These are phyloP conservation scores for Leccinum uliginosum DNA, from an alignment of 768 basidiomycete genomes.

Conservation along the genomic window DNA sequence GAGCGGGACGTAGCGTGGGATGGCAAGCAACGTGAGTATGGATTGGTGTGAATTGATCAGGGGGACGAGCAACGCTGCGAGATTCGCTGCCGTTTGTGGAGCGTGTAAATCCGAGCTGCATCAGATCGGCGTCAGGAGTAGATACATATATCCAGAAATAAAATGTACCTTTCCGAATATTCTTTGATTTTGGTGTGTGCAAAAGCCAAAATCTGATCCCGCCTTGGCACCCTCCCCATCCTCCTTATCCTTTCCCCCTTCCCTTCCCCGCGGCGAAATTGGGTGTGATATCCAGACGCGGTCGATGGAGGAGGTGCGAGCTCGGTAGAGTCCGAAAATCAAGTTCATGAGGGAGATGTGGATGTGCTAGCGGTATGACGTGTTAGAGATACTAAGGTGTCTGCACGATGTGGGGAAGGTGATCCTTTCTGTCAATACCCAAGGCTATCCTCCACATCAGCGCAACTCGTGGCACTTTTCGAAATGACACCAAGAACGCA, in stretches of 20 bases:
- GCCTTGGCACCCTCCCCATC: no score
- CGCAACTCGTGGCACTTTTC: no score
- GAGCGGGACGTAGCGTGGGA: conserved; percentile 84
- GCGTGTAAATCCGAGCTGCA: conserved; percentile 82
- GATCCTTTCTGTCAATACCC: no score
- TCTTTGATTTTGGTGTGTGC: conserved; percentile 80
- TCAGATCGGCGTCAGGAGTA: background rate
- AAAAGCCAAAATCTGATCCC: conserved; percentile 89
- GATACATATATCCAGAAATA: background rate
- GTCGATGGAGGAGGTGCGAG: conserved; percentile 48
- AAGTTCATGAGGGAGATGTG: conserved; percentile 63
- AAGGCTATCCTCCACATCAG: no score
- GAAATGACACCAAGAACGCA: no score
- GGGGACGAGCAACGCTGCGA: conserved; percentile 89
- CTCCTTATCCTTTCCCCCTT: no score
- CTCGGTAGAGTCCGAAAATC: conserved; percentile 37
- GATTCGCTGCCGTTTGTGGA: conserved; percentile 83
- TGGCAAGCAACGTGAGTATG: conserved; percentile 91
- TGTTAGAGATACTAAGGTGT: conserved; percentile 79
- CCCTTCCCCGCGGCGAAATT: conserved; percentile 83
- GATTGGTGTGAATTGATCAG: conserved; percentile 97
- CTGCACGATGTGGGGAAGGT: no score
- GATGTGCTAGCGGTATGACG: conserved; percentile 71
- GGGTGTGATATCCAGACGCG: conserved; percentile 73
- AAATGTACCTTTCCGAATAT: conserved; percentile 66